Percentiles rank a stretch among this genome's conserved stretches.
Conservation (phyloP, 371 early-diverging fungal genomes). For the Mortierella sp. region DNA sequence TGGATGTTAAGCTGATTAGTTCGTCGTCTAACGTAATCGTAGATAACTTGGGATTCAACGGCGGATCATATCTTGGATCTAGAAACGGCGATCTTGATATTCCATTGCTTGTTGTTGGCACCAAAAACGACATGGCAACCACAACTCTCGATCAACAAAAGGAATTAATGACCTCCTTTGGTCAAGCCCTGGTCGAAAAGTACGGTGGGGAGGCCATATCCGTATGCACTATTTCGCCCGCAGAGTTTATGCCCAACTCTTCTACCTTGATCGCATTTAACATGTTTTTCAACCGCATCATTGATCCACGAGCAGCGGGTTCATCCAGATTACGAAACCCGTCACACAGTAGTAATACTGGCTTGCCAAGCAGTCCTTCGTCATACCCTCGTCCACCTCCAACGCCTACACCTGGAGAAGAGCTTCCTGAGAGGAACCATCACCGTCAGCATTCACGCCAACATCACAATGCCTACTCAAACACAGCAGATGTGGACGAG, state of each 20-base stretch:
- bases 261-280: conserved; percentile 44
- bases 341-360: neutral
- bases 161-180: neutral
- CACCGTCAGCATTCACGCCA: neutral
- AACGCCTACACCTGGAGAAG: conserved; percentile 14
- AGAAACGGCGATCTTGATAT: conserved; percentile 11
- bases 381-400: conserved; percentile 23
- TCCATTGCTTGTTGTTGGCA: conserved; percentile 46
- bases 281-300: conserved; percentile 36
- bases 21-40: too few relatives aligned
- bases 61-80: neutral
- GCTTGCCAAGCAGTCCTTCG: neutral
- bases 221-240: conserved; percentile 23
- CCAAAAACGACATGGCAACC: conserved; percentile 33
- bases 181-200: conserved; percentile 19
- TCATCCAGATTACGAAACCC: neutral
- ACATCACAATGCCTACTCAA: neutral
- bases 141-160: conserved; percentile 5
- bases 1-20: too few relatives aligned
- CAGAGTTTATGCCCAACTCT: conserved; percentile 48
- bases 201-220: conserved; percentile 49
- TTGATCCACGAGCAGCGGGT: conserved; percentile 20
- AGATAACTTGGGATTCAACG: neutral
- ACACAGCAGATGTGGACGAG: neutral
- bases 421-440: neutral